These are phyloP conservation scores for Yarrowia galli DNA, from an alignment of 1,139 yeast genomes.

Conservation along the genomic window DNA sequence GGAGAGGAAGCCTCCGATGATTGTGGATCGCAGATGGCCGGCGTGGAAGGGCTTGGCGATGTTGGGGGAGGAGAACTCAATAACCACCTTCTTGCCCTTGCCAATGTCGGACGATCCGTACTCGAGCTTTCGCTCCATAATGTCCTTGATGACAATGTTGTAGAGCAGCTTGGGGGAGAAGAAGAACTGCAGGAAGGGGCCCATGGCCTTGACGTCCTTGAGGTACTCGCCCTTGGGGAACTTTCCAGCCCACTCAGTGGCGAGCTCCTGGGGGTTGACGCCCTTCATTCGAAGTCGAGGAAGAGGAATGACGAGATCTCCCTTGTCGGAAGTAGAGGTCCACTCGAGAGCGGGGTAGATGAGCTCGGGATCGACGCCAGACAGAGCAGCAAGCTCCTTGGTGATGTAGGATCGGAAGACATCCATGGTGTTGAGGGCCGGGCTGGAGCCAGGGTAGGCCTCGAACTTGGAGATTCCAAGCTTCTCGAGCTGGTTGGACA, in stretches of 20 bases:
- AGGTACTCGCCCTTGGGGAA: conserved; percentile 65
- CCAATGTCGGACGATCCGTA: conserved; percentile 85
- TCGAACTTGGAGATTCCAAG: conserved; percentile 47
- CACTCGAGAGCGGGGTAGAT: conserved; percentile 90
- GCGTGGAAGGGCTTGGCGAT: conserved; percentile 99
- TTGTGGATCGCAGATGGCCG: conserved; percentile 97
- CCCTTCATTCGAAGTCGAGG: conserved; percentile 94
- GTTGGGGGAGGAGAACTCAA: conserved; percentile 97
- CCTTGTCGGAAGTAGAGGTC: conserved; percentile 85
- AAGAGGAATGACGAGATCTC: conserved; percentile 90
- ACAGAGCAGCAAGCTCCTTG: conserved; percentile 72
- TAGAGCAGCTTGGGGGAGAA: conserved; percentile 71
- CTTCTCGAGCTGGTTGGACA: conserved; percentile 45
- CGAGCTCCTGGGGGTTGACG: conserved; percentile 80
- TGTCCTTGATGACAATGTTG: conserved; percentile 73
- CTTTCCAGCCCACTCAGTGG: conserved; percentile 75
- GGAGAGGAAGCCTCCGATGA: conserved; percentile 95
- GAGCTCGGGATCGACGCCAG: conserved; percentile 71
- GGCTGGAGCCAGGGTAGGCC: conserved; percentile 61
- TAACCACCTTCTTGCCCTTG: conserved; percentile 69
- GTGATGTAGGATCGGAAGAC: conserved; percentile 89
- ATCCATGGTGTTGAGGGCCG: conserved; percentile 79
- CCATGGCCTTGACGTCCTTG: conserved; percentile 77
- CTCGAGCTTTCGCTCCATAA: conserved; percentile 62
- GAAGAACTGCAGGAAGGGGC: conserved; percentile 90